phyloP scores from a whole-genome alignment of 1,284 basidiomycete genomes.

The Stereum hirsutum region DNA sequence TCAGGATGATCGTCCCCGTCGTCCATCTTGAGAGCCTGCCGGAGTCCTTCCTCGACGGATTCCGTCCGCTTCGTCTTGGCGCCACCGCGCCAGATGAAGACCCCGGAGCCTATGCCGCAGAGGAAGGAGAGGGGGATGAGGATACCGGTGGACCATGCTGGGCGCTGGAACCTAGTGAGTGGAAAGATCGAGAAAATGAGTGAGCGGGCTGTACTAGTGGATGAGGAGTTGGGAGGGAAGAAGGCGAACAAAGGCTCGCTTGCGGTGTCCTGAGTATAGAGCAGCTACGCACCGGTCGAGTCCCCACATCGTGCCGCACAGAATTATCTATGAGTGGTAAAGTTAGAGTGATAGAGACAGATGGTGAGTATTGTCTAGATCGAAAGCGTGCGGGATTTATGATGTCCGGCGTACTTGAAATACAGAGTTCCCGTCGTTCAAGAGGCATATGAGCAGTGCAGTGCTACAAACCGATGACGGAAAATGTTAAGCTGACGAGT shows the following conservation, averaged over 20 bases:
- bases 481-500: conserved; percentile 6
- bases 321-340: conserved; percentile 38
- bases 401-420: conserved; percentile 46
- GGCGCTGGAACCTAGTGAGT: conserved; percentile 41
- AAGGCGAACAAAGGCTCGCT: neutral
- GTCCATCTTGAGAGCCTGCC: conserved; percentile 44
- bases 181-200: conserved; percentile 1
- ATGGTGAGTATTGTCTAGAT: no score
- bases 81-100: conserved; percentile 76
- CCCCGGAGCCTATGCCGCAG: conserved; percentile 72
- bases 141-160: conserved; percentile 59
- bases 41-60: conserved; percentile 63
- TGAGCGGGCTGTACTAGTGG: neutral
- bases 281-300: conserved; percentile 61
- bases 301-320: conserved; percentile 81
- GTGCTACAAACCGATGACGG: conserved; percentile 25
- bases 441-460: conserved; percentile 52
- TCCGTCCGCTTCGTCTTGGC: conserved; percentile 70
- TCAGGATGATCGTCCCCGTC: no score
- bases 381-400: no score
- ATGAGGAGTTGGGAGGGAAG: neutral
- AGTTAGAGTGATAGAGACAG: no score
- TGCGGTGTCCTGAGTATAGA: conserved; percentile 10
- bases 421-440: conserved; percentile 76
- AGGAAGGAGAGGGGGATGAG: conserved; percentile 74